phyloP scores from a whole-genome alignment of 75 land plant species.

The Pseudotsuga menziesii region DNA sequence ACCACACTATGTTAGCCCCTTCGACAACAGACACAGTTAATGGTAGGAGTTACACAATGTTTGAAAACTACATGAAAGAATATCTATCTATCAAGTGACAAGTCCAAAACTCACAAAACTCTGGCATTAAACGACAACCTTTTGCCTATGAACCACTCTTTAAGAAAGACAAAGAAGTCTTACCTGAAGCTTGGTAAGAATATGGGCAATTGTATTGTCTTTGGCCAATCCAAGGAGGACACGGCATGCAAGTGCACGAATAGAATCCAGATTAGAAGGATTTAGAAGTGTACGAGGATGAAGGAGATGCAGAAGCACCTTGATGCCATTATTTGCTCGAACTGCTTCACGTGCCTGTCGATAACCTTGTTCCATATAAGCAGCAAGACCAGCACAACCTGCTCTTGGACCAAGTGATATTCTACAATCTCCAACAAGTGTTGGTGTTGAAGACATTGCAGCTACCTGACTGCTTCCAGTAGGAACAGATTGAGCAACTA shows the following conservation, averaged over 20 bases:
- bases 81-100: too few relatives aligned
- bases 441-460: conserved; percentile 36
- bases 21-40: background rate
- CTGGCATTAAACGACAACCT: background rate
- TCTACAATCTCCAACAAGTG: conserved; percentile 87
- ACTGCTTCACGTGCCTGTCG: conserved; percentile 94
- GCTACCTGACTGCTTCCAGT: conserved; percentile 20
- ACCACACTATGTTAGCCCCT: background rate
- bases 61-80: background rate
- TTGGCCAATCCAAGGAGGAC: conserved; percentile 95
- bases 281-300: conserved; percentile 76
- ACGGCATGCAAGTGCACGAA: conserved; percentile 95
- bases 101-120: background rate
- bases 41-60: background rate
- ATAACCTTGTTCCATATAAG: conserved; percentile 94
- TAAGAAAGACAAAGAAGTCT: background rate
- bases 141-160: background rate
- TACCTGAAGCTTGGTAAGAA: conserved; percentile 96
- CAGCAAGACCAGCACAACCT: conserved; percentile 93
- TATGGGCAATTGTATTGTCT: conserved; percentile 97
- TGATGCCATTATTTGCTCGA: conserved; percentile 97
- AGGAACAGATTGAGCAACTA: conserved; percentile 11
- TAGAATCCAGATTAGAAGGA: conserved; percentile 74
- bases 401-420: conserved; percentile 90
- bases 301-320: conserved; percentile 90